Percentiles rank a stretch among this genome's conserved stretches.
Conservation (phyloP, 2,329 filamentous ascomycete genomes). For the Colletotrichum shisoi region DNA sequence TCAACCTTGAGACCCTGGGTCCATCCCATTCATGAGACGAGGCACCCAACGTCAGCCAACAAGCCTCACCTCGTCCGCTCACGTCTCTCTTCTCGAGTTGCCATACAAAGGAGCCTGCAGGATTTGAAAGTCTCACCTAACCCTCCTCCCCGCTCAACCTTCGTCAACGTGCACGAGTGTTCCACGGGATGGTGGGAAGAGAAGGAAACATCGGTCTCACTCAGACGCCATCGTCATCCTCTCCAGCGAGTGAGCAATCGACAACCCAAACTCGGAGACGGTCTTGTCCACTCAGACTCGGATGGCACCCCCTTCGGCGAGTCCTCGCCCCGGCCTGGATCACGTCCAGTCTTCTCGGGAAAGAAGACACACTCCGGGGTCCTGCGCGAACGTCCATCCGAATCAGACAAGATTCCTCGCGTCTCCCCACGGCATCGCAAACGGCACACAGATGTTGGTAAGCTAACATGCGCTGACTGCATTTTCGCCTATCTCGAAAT, state of each 20-base stretch:
- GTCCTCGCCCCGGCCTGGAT: background rate
- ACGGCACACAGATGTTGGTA: background rate
- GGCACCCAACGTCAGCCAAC: background rate
- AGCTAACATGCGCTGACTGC: background rate
- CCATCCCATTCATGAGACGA: slow-evolving; percentile 24
- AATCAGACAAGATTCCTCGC: background rate
- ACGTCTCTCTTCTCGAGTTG: too few relatives aligned
- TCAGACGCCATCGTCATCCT: background rate
- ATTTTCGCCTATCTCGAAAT: background rate
- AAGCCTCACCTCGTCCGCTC: background rate
- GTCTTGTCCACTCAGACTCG: background rate
- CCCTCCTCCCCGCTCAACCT: background rate
- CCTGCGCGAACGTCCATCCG: background rate
- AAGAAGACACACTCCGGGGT: background rate
- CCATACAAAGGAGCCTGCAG: background rate
- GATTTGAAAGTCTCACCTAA: background rate
- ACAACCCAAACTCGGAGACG: background rate
- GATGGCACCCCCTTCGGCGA: background rate
- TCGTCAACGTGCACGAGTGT: background rate
- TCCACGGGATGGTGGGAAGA: background rate
- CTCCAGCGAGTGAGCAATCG: too few relatives aligned
- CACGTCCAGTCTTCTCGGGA: background rate
- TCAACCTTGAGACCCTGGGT: slow-evolving; percentile 1
- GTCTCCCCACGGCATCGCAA: background rate
- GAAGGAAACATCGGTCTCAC: background rate